Percentiles rank a stretch among this genome's conserved stretches.
phyloP scores from a whole-genome alignment of 2,329 filamentous ascomycete genomes.

The Fusarium sp. region DNA sequence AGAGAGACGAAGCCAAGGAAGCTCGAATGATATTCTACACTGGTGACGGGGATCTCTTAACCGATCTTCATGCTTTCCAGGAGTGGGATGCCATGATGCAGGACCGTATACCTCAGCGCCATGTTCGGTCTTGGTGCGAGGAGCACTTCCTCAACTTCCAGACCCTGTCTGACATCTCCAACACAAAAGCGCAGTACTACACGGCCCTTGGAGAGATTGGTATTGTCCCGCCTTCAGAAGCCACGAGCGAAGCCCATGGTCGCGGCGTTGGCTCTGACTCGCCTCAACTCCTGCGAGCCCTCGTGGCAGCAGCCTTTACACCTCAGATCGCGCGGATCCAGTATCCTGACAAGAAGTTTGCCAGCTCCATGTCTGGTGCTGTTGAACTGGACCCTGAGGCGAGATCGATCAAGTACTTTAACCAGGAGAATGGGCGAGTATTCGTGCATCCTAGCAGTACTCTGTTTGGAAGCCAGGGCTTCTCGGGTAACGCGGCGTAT shows the following conservation, averaged over 20 bases:
- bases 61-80: constrained; percentile 83
- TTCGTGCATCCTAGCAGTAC: constrained; percentile 93
- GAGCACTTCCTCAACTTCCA: constrained; percentile 84
- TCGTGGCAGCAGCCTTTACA: constrained; percentile 76
- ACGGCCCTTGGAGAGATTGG: constrained; percentile 85
- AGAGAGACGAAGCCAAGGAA: constrained; percentile 80
- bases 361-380: constrained; percentile 82
- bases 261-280: constrained; percentile 42
- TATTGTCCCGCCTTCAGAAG: constrained; percentile 64
- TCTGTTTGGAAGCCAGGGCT: constrained; percentile 82
- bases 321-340: constrained; percentile 92
- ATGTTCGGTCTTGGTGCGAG: constrained; percentile 79
- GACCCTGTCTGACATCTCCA: constrained; percentile 85
- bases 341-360: constrained; percentile 95
- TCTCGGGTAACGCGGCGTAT: constrained; percentile 77
- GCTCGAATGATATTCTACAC: constrained; percentile 76
- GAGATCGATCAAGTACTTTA: constrained; percentile 90
- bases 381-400: constrained; percentile 95
- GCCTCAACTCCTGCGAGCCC: constrained; percentile 67
- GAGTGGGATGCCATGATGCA: constrained; percentile 76
- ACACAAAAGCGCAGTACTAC: constrained; percentile 85
- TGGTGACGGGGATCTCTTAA: constrained; percentile 86
- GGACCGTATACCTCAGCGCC: constrained; percentile 65
- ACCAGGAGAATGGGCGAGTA: constrained; percentile 81
- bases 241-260: constrained; percentile 44